Base-by-base conservation (phyloP, 306 rosid species). In the Dalbergia oliveri region DNA sequence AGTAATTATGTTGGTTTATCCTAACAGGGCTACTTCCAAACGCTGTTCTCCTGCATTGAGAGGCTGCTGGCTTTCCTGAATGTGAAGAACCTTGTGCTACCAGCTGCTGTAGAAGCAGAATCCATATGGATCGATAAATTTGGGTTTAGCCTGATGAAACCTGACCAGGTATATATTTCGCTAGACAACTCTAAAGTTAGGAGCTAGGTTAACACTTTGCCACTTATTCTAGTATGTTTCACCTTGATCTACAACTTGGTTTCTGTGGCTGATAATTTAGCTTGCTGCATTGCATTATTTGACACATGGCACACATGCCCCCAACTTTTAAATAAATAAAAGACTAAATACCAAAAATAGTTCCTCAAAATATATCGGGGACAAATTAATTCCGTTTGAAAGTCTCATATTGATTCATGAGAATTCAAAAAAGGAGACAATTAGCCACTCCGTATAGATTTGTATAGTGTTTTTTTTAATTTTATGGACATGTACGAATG, bases 31-130 rank as follows among this genome's bases (percentile, higher is more conserved):
- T 95, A 95, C 85, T 95, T 91, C 86, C 99, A 95, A 84, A 84
- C 89, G 66, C 85, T 95, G 75, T 95, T 91, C 84, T 86, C 98
- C 11, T 91, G 98, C 84, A 90, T 95, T 26, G 99, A 93, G 89
- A 89, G 88, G 87, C 89, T 95, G 82, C 86, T 95, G 41, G 88
- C 91, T 47, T 91, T 89, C 85, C 72, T 95, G 85, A 87, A 89
- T 66, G 93, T 95, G 68, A 90, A 86, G 84, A 89, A 82, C 90
- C 89, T 95, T 69, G 90, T 95, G 69, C 90, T 95, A 75, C 99
- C 99, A 0, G 98, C 99, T 61, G 98, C 99, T 8, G 94, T 88
- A 86, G 97, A 92, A 82, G 99, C 96, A 14, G 95, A 86, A 84
- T 87, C 98, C 76, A 91, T 95, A 83, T 95, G 99, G 99, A 93